Conservation (phyloP, 495 filamentous ascomycete species). For the Cercophora newfieldiana region DNA sequence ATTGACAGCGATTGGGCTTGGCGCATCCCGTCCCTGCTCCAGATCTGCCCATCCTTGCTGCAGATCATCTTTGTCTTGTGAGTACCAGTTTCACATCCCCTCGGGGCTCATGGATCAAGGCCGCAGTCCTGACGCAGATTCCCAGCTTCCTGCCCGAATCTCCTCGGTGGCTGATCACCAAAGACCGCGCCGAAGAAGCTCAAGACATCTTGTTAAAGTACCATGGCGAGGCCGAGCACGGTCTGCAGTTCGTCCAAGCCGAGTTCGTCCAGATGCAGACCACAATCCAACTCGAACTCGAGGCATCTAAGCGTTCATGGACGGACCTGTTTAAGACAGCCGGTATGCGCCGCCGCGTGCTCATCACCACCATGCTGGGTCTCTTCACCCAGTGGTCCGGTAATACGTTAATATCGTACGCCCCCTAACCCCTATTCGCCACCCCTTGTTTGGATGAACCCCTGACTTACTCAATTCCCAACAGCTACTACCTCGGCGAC, state of each 20-base stretch:
- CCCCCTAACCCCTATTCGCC: not conserved
- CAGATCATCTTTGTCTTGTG: conserved; percentile 56
- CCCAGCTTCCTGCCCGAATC: conserved; percentile 57
- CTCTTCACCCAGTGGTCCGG: conserved; percentile 67
- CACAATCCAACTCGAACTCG: conserved; percentile 58
- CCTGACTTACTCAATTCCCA: conserved; percentile 29
- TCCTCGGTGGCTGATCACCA: conserved; percentile 60
- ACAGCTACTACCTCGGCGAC: conserved; percentile 50
- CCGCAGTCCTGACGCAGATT: not conserved
- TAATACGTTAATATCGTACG: conserved; percentile 60
- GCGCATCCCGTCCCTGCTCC: conserved; percentile 64
- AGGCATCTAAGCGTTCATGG: conserved; percentile 56
- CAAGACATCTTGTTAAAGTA: conserved; percentile 58
- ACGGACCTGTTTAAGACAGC: conserved; percentile 53
- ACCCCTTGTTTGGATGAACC: not conserved
- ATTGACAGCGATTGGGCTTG: conserved; percentile 61
- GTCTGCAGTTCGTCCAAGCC: conserved; percentile 58
- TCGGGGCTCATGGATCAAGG: too few species aligned
- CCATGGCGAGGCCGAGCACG: conserved; percentile 59
- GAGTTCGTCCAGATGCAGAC: conserved; percentile 62
- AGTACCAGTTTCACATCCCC: not conserved
- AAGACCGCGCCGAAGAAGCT: conserved; percentile 60
- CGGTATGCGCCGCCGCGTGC: conserved; percentile 57
- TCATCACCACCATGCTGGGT: conserved; percentile 59
- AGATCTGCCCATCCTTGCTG: conserved; percentile 56